Conservation (phyloP, 768 basidiomycete genomes). For the Cyclocybe aegerita region DNA sequence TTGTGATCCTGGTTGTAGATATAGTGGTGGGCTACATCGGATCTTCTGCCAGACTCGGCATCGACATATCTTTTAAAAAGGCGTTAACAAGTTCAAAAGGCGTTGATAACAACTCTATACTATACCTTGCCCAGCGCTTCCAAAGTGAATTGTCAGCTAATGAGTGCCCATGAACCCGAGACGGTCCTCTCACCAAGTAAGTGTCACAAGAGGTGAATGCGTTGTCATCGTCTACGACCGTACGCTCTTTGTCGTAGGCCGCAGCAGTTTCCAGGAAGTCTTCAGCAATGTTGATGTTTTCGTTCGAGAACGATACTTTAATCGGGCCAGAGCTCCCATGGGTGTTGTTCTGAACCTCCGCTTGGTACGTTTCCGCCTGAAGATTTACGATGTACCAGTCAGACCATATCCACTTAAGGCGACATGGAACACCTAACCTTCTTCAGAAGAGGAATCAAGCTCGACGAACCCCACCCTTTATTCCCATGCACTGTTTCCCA, state of each 20-base stretch:
- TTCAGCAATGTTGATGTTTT: conserved; percentile 39
- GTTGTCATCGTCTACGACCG: conserved; percentile 46
- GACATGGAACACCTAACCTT: conserved; percentile 38
- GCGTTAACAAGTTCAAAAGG: not conserved
- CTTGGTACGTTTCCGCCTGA: conserved; percentile 44
- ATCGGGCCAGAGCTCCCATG: conserved; percentile 56
- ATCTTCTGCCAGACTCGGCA: conserved; percentile 48
- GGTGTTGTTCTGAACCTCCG: conserved; percentile 23
- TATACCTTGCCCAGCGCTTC: conserved; percentile 56
- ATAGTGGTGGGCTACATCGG: conserved; percentile 54
- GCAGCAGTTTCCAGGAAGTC: conserved; percentile 18
- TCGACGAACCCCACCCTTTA: conserved; percentile 57
- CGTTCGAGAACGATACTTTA: conserved; percentile 43
- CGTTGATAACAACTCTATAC: conserved; percentile 4
- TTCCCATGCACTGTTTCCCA: conserved; percentile 55
- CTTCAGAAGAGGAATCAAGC: conserved; percentile 55
- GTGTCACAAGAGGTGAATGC: conserved; percentile 37
- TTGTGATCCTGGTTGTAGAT: conserved; percentile 47
- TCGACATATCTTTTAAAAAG: conserved; percentile 51
- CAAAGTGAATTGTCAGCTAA: not conserved
- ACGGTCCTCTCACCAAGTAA: conserved; percentile 44
- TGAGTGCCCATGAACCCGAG: not conserved
- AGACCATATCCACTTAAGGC: not conserved
- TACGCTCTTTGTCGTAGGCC: conserved; percentile 48
- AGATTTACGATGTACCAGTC: not conserved